Evolutionary conservation across 176 grass and related monocot species (phyloP).

Genomic region (Elymus sibiricus): DNA sequence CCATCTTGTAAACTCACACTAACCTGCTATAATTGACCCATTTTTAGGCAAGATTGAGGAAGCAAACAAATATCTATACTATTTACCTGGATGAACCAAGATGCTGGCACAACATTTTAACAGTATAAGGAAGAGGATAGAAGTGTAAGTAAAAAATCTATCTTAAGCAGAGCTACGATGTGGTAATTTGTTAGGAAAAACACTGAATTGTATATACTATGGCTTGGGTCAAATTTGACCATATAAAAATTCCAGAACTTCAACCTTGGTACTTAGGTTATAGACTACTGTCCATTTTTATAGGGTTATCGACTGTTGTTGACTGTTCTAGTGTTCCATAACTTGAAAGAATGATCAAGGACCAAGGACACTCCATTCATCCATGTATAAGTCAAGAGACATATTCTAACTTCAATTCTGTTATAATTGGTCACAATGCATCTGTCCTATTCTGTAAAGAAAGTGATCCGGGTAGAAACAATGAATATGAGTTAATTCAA

Average conservation of each 20-base stretch:
- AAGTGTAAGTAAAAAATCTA: neutral
- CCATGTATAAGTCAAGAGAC: neutral
- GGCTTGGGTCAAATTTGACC: neutral
- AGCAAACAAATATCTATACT: neutral
- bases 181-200: neutral
- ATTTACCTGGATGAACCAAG: neutral
- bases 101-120: neutral
- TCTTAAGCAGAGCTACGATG: neutral
- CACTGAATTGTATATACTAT: neutral
- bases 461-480: neutral
- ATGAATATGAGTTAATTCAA: neutral
- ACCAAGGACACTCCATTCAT: conserved; percentile 3
- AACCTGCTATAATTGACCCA: conserved; percentile 46
- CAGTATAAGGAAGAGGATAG: neutral
- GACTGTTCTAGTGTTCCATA: neutral
- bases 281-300: neutral
- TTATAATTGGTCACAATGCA: neutral
- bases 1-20: conserved; percentile 90
- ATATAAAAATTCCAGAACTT: conserved; percentile 11
- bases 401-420: neutral
- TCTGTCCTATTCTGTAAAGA: neutral
- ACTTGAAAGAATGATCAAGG: conserved; percentile 1
- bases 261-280: neutral
- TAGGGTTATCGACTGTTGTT: neutral
- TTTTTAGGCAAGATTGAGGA: conserved; percentile 16